Evolutionary conservation across 2,329 filamentous ascomycete species (phyloP).

Genomic region (Triangularia setosa): DNA sequence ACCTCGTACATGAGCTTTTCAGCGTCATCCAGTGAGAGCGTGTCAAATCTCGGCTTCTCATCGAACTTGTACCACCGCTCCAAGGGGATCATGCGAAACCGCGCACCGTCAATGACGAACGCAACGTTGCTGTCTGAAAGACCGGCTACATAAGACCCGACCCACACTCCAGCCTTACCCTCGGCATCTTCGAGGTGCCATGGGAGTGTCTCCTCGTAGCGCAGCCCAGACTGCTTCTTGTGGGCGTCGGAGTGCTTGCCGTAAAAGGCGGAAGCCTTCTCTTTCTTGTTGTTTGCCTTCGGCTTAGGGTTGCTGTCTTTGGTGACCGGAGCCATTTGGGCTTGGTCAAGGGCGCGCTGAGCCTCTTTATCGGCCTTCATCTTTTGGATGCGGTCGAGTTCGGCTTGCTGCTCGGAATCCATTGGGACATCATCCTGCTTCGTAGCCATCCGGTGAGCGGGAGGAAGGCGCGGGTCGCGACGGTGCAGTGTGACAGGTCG

Average conservation of each 20-base stretch:
- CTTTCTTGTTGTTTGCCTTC: slow-evolving; percentile 70
- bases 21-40: slow-evolving; percentile 76
- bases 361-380: slow-evolving; percentile 75
- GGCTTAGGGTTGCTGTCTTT: slow-evolving; percentile 52
- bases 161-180: slow-evolving; percentile 82
- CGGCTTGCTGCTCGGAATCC: slow-evolving; percentile 51
- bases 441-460: slow-evolving; percentile 50
- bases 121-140: slow-evolving; percentile 83
- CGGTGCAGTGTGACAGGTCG: slow-evolving; percentile 85
- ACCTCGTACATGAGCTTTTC: slow-evolving; percentile 81
- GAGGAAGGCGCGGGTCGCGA: slow-evolving; percentile 72
- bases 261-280: slow-evolving; percentile 75
- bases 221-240: slow-evolving; percentile 67
- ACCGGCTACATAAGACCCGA: slow-evolving; percentile 84
- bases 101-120: slow-evolving; percentile 64
- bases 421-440: slow-evolving; percentile 50
- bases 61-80: slow-evolving; percentile 95
- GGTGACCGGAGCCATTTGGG: slow-evolving; percentile 84
- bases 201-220: slow-evolving; percentile 91
- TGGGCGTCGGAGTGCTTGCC: slow-evolving; percentile 75
- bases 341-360: slow-evolving; percentile 79
- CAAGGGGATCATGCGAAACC: slow-evolving; percentile 81
- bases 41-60: slow-evolving; percentile 73
- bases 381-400: slow-evolving; percentile 64
- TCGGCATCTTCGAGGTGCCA: slow-evolving; percentile 98